These are phyloP conservation scores for Didymella pinodella DNA, from an alignment of 2,329 filamentous ascomycete genomes.

Conservation along the genomic window DNA sequence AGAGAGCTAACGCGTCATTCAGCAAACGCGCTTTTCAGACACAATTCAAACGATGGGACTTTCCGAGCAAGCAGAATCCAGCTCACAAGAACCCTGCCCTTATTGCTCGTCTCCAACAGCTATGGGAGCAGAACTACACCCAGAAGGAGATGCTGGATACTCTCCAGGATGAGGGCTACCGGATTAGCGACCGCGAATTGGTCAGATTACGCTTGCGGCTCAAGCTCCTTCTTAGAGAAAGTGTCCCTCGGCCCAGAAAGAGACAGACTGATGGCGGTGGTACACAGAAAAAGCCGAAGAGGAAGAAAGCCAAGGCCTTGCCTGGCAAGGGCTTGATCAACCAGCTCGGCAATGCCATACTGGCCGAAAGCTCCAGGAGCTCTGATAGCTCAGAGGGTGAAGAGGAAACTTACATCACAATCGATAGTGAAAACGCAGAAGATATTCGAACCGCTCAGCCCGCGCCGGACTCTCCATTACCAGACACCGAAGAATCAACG, in stretches of 20 bases:
- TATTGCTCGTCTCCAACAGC: constrained; percentile 73
- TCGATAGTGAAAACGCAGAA: constrained; percentile 9
- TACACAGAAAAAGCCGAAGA: constrained; percentile 23
- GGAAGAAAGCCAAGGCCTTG: constrained; percentile 24
- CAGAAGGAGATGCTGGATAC: constrained; percentile 77
- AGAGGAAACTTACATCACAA: not conserved
- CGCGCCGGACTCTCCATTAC: constrained; percentile 16
- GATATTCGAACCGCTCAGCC: constrained; percentile 15
- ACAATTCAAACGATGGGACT: constrained; percentile 80
- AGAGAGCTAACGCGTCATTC: constrained; percentile 10
- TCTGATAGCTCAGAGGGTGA: constrained; percentile 27
- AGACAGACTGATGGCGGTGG: constrained; percentile 37
- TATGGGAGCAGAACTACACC: constrained; percentile 77
- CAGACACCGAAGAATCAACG: constrained; percentile 36
- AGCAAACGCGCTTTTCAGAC: constrained; percentile 80
- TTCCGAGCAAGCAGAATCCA: constrained; percentile 76
- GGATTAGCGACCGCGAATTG: constrained; percentile 75
- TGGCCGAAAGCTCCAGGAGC: constrained; percentile 33
- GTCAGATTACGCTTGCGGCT: constrained; percentile 74
- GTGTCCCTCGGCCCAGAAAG: constrained; percentile 62
- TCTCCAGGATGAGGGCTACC: constrained; percentile 75
- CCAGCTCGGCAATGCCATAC: constrained; percentile 41
- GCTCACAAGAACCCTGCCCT: constrained; percentile 74
- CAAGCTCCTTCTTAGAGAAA: constrained; percentile 68
- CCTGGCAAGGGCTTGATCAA: constrained; percentile 34